Evolutionary conservation across 192 early-diverging fungal species (phyloP).

Genomic region (Coemansia guatemalensis): DNA sequence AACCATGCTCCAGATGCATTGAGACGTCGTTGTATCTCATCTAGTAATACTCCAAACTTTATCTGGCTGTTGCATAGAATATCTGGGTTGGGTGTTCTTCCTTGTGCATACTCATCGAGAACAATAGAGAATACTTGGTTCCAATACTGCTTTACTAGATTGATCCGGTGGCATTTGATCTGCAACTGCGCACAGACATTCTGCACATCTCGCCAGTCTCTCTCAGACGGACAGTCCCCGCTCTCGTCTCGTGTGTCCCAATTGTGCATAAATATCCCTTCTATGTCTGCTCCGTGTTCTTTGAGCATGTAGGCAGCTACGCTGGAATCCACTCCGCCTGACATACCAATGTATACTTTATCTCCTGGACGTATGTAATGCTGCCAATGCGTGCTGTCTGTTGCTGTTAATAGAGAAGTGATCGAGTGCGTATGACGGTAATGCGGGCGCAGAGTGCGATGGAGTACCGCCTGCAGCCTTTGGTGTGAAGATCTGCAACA

Average conservation of each 20-base stretch:
- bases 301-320: constrained; percentile 79
- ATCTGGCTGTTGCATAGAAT: constrained; percentile 86
- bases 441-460: too few species aligned
- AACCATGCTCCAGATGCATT: constrained; percentile 40
- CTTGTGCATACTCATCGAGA: constrained; percentile 67
- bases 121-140: constrained; percentile 79
- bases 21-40: constrained; percentile 37
- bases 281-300: constrained; percentile 59
- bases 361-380: constrained; percentile 8
- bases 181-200: constrained; percentile 64
- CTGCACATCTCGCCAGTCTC: constrained; percentile 80
- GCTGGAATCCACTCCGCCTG: constrained; percentile 93
- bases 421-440: too few species aligned
- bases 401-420: not conserved
- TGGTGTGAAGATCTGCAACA: not conserved
- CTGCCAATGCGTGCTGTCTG: not conserved
- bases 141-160: constrained; percentile 92
- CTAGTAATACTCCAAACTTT: constrained; percentile 90
- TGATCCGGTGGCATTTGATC: constrained; percentile 64
- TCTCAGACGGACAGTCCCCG: constrained; percentile 71
- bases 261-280: constrained; percentile 92
- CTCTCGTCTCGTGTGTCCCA: constrained; percentile 87
- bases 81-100: constrained; percentile 91
- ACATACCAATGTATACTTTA: constrained; percentile 80
- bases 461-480: too few species aligned